phyloP scores from a whole-genome alignment of 1,284 basidiomycete genomes.

The Baeospora myosura region DNA sequence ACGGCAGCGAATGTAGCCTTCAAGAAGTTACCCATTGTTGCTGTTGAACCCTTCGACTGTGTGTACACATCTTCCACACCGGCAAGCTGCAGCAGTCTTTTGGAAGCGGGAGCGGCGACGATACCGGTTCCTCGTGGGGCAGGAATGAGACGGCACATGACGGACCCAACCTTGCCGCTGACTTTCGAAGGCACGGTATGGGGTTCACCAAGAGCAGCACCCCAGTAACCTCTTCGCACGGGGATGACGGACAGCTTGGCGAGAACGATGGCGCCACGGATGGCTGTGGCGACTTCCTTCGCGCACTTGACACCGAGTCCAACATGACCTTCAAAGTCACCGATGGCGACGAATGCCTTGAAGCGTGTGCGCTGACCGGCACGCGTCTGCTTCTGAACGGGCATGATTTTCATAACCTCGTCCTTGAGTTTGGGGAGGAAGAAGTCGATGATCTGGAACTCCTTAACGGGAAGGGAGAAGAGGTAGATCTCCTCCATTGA shows the following conservation, averaged over 20 bases:
- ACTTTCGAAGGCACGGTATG: conserved; percentile 99
- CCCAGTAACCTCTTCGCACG: conserved; percentile 99
- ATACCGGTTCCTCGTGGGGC: conserved; percentile 99
- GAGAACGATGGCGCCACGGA: conserved; percentile 97
- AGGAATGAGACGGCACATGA: conserved; percentile 99
- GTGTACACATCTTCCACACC: conserved; percentile 96
- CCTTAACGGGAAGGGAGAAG: conserved; percentile 99
- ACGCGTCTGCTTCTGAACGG: conserved; percentile 99
- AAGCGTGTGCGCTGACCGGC: conserved; percentile 99
- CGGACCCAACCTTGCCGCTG: conserved; percentile 96
- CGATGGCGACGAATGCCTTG: conserved; percentile 99
- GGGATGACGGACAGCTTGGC: conserved; percentile 94
- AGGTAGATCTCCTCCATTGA: conserved; percentile 99
- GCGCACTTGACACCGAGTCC: conserved; percentile 99
- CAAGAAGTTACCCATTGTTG: conserved; percentile 99
- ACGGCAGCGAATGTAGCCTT: conserved; percentile 97
- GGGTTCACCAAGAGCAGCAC: conserved; percentile 95
- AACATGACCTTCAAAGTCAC: conserved; percentile 97
- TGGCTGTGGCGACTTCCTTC: conserved; percentile 99
- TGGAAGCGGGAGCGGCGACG: conserved; percentile 95
- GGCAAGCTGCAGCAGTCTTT: conserved; percentile 95
- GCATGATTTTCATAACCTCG: conserved; percentile 99
- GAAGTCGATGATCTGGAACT: conserved; percentile 96
- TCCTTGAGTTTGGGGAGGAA: conserved; percentile 98
- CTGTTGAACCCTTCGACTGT: conserved; percentile 95